Percentiles rank a stretch among this genome's conserved stretches.
Evolutionary conservation across 768 basidiomycete genomes (phyloP).

Genomic region (Suillus occidentalis): DNA sequence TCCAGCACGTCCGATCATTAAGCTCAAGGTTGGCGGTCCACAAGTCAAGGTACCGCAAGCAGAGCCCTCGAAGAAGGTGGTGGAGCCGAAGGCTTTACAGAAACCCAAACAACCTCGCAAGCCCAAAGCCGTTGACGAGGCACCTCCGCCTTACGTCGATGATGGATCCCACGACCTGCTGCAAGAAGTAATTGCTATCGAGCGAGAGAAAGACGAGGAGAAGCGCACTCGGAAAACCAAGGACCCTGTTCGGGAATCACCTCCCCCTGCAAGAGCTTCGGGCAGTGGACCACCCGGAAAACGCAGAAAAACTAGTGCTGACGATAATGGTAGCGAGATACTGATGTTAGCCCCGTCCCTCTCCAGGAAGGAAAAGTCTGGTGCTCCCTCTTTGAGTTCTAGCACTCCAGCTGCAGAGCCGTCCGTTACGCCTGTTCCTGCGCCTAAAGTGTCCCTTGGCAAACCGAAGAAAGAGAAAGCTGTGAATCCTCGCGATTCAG

Average conservation of each 20-base stretch:
- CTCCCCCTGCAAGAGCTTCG: constrained; percentile 37
- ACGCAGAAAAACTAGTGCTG: constrained; percentile 51
- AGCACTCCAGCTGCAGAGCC: constrained; percentile 42
- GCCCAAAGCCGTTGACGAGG: constrained; percentile 43
- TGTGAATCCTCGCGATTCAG: constrained; percentile 1
- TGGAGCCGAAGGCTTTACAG: constrained; percentile 33
- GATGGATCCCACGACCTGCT: constrained; percentile 82
- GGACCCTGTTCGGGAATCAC: constrained; percentile 41
- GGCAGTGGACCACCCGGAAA: constrained; percentile 45
- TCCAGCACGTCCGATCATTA: constrained; percentile 58
- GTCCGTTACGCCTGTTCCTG: constrained; percentile 24
- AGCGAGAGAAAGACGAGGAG: constrained; percentile 62
- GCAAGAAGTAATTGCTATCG: constrained; percentile 81
- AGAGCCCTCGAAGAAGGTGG: constrained; percentile 28
- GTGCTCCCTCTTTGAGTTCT: constrained; percentile 37
- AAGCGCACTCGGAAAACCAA: constrained; percentile 44
- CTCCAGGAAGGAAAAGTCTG: constrained; percentile 50
- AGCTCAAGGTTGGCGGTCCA: constrained; percentile 59
- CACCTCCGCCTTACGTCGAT: constrained; percentile 69
- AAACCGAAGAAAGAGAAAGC: constrained; percentile 50
- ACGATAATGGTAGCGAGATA: constrained; percentile 59
- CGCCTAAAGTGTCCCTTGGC: constrained; percentile 29
- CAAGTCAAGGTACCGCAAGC: constrained; percentile 37
- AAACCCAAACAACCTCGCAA: constrained; percentile 45
- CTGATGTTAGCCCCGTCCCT: constrained; percentile 58